Conservation (phyloP, 805 yeast species). For the Candida michaelii region DNA sequence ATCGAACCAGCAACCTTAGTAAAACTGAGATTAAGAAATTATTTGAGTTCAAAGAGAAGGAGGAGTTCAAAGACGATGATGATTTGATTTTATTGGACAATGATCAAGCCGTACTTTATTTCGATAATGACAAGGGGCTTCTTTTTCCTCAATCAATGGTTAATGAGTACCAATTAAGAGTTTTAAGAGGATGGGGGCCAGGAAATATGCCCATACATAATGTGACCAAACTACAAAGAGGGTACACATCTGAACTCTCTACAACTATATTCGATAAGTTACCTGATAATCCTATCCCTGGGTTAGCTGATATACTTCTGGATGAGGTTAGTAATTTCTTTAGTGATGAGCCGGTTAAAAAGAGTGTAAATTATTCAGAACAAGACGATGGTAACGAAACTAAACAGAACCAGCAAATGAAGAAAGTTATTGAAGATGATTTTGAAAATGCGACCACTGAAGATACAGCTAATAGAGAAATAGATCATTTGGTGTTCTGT, state of each 20-base stretch:
- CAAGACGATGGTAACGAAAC: constrained; percentile 12
- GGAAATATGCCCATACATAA: constrained; percentile 42
- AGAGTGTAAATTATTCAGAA: constrained; percentile 16
- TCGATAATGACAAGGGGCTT: constrained; percentile 45
- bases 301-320: constrained; percentile 31
- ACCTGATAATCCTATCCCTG: constrained; percentile 32
- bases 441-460: constrained; percentile 36
- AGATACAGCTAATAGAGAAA: constrained; percentile 28
- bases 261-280: constrained; percentile 31
- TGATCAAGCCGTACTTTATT: constrained; percentile 39
- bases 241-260: constrained; percentile 40
- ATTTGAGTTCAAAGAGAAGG: constrained; percentile 12
- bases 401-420: constrained; percentile 30
- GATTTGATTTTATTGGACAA: constrained; percentile 31
- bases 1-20: background rate
- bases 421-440: constrained; percentile 50
- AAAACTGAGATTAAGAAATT: constrained; percentile 17
- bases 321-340: constrained; percentile 28
- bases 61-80: constrained; percentile 15
- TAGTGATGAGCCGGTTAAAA: constrained; percentile 22
- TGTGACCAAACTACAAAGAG: constrained; percentile 51
- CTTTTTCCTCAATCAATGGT: constrained; percentile 46
- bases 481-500: constrained; percentile 75
- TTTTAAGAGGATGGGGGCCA: constrained; percentile 35
- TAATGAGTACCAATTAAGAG: constrained; percentile 34